phyloP scores from a whole-genome alignment of 2,329 filamentous ascomycete genomes.

The Colletotrichum orbiculare region DNA sequence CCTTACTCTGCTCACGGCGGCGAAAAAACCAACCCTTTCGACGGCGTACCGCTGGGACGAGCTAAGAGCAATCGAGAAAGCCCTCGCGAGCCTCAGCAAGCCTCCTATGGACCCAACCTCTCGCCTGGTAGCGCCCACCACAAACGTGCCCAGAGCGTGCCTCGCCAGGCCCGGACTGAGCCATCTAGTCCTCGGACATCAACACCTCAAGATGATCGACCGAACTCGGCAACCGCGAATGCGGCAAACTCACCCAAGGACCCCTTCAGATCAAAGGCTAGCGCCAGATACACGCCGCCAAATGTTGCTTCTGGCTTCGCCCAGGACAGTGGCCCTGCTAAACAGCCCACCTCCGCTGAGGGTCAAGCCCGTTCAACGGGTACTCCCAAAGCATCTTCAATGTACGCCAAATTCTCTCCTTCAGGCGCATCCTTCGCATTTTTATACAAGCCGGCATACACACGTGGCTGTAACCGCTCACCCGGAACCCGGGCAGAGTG shows the following conservation, averaged over 20 bases:
- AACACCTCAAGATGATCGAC: slow-evolving; percentile 29
- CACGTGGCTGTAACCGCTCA: not conserved
- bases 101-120: slow-evolving; percentile 26
- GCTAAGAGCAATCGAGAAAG: slow-evolving; percentile 58
- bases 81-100: slow-evolving; percentile 42
- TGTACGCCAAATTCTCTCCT: slow-evolving; percentile 55
- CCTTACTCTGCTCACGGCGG: slow-evolving; percentile 67
- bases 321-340: slow-evolving; percentile 12
- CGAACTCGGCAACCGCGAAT: slow-evolving; percentile 26
- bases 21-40: slow-evolving; percentile 69
- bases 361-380: slow-evolving; percentile 23
- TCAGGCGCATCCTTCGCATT: slow-evolving; percentile 17
- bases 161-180: slow-evolving; percentile 34
- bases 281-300: slow-evolving; percentile 37
- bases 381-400: slow-evolving; percentile 52
- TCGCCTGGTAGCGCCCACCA: slow-evolving; percentile 41
- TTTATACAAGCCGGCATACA: slow-evolving; percentile 6
- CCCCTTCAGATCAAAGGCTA: slow-evolving; percentile 35
- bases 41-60: slow-evolving; percentile 56
- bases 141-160: slow-evolving; percentile 46
- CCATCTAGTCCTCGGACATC: slow-evolving; percentile 29
- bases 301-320: slow-evolving; percentile 18
- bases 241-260: slow-evolving; percentile 30
- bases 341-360: slow-evolving; percentile 7
- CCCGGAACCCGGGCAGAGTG: slow-evolving; percentile 1